Percentiles rank a stretch among this genome's conserved stretches.
Conservation (phyloP, 164 flowering plant genomes). For the Aristolochia californica region DNA sequence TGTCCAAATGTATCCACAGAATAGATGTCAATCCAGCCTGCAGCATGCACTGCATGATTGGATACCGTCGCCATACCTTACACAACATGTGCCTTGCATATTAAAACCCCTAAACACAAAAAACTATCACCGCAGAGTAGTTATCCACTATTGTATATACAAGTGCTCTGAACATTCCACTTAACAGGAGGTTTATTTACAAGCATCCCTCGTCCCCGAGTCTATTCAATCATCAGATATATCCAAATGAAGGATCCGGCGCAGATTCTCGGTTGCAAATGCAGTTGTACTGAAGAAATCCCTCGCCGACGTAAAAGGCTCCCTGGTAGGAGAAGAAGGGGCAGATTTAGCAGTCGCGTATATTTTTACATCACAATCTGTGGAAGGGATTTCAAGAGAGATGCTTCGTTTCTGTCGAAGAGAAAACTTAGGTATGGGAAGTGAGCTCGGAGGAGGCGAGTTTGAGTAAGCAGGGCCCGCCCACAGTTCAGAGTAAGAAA, state of each 20-base stretch:
- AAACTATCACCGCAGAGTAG: constrained; percentile 17
- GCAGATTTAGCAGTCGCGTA: constrained; percentile 64
- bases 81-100: too few species aligned
- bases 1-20: too few species aligned
- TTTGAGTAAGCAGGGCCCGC: constrained; percentile 77
- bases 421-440: constrained; percentile 86
- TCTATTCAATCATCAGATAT: constrained; percentile 33
- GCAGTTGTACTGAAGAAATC: constrained; percentile 34
- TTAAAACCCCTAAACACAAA: not conserved
- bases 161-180: constrained; percentile 21
- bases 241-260: constrained; percentile 90
- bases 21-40: too few species aligned
- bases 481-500: constrained; percentile 44
- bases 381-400: constrained; percentile 55
- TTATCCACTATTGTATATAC: constrained; percentile 33
- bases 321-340: constrained; percentile 78
- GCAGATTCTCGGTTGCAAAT: constrained; percentile 71
- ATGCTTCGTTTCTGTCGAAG: constrained; percentile 50
- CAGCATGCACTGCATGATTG: too few species aligned
- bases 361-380: constrained; percentile 23
- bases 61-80: too few species aligned
- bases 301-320: constrained; percentile 12
- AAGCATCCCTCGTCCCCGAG: constrained; percentile 17
- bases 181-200: constrained; percentile 31
- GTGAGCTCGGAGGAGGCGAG: constrained; percentile 93